Evolutionary conservation across 1,284 basidiomycete species (phyloP).

Genomic region (Puccinia hordei): DNA sequence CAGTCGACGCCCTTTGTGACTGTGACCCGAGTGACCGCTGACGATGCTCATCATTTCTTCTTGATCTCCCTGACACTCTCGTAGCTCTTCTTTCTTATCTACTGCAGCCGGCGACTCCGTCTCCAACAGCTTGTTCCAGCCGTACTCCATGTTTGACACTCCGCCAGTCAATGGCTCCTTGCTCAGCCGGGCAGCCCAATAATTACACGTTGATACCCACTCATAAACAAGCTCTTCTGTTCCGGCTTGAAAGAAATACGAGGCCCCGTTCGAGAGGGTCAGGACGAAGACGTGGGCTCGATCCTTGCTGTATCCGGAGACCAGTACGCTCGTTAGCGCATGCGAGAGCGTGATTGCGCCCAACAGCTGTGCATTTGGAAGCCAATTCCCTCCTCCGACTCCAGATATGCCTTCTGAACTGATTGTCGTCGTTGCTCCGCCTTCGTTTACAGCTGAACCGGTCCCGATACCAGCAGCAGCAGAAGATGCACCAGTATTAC

Average conservation of each 20-base stretch:
- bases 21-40: constrained; percentile 17
- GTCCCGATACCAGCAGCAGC: constrained; percentile 46
- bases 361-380: constrained; percentile 82
- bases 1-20: constrained; percentile 25
- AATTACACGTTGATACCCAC: constrained; percentile 98
- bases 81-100: constrained; percentile 56
- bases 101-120: constrained; percentile 67
- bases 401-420: constrained; percentile 61
- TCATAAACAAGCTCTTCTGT: constrained; percentile 96
- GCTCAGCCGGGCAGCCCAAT: constrained; percentile 91
- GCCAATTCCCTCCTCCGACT: constrained; percentile 95
- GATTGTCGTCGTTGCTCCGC: constrained; percentile 56
- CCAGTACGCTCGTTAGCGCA: constrained; percentile 80
- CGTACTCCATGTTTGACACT: constrained; percentile 98
- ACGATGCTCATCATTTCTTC: constrained; percentile 63
- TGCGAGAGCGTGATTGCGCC: constrained; percentile 82
- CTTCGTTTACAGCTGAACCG: constrained; percentile 54
- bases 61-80: constrained; percentile 61
- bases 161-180: constrained; percentile 91
- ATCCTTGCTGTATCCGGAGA: constrained; percentile 85
- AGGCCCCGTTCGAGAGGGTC: constrained; percentile 80
- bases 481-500: constrained; percentile 30
- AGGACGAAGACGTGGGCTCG: constrained; percentile 95
- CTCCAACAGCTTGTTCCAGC: constrained; percentile 81
- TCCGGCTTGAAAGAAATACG: constrained; percentile 95